Percentiles rank a stretch among this genome's conserved stretches.
phyloP scores from a whole-genome alignment of 2,329 filamentous ascomycete species.

The Endocalyx cinctus region DNA sequence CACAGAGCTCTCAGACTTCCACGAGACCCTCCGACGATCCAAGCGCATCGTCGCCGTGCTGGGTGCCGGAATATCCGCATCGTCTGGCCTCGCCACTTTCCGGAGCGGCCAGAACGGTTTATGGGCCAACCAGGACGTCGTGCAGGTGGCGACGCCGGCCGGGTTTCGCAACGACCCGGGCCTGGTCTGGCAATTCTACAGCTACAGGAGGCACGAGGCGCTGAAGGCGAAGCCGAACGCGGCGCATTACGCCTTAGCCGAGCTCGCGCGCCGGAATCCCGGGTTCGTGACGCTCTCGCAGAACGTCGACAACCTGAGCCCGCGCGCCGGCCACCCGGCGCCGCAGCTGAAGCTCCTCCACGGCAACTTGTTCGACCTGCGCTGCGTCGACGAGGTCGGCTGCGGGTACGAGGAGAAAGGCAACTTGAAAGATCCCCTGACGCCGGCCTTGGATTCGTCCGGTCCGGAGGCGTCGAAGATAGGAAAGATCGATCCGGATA shows the following conservation, averaged over 20 bases:
- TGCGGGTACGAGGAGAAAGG: slow-evolving; percentile 53
- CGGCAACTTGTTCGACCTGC: slow-evolving; percentile 58
- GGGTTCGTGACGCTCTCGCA: slow-evolving; percentile 59
- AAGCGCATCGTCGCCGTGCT: slow-evolving; percentile 26
- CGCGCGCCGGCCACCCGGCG: slow-evolving; percentile 53
- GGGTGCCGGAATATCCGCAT: slow-evolving; percentile 26
- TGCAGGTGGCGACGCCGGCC: slow-evolving; percentile 54
- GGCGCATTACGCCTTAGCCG: slow-evolving; percentile 61
- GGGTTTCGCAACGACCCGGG: slow-evolving; percentile 57
- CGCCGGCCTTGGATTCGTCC: slow-evolving; percentile 56
- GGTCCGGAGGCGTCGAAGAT: slow-evolving; percentile 24
- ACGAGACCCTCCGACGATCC: slow-evolving; percentile 15
- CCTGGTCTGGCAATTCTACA: slow-evolving; percentile 70
- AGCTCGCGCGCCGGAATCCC: slow-evolving; percentile 48
- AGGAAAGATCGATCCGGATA: slow-evolving; percentile 1
- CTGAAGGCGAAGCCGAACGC: slow-evolving; percentile 57
- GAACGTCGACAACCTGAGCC: slow-evolving; percentile 60
- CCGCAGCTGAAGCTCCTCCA: slow-evolving; percentile 58
- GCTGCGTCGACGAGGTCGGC: slow-evolving; percentile 49
- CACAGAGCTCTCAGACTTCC: slow-evolving; percentile 16
- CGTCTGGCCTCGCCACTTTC: slow-evolving; percentile 47
- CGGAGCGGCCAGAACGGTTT: slow-evolving; percentile 60
- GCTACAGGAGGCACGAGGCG: slow-evolving; percentile 59
- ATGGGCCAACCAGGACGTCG: slow-evolving; percentile 60
- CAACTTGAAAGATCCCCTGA: slow-evolving; percentile 60